Conservation (phyloP, 805 yeast genomes). For the Zygosaccharomyces bisporus region DNA sequence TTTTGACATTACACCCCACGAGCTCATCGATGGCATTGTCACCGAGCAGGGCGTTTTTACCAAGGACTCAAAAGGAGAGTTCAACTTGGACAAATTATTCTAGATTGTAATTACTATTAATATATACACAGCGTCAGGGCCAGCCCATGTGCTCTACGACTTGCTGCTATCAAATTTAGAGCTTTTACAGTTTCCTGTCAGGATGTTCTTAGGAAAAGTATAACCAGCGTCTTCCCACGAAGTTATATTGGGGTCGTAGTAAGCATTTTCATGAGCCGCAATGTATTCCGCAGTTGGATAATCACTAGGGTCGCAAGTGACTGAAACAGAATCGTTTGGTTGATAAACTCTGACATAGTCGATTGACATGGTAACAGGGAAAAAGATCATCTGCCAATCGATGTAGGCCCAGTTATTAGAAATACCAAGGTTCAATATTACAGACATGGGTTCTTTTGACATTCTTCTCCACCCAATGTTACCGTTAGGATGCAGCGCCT, state of each 20-base stretch:
- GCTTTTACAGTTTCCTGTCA: conserved; percentile 50
- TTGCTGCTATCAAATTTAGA: conserved; percentile 21
- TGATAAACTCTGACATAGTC: conserved; percentile 94
- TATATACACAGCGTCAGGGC: conserved; percentile 2
- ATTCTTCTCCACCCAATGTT: conserved; percentile 79
- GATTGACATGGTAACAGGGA: conserved; percentile 73
- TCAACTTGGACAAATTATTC: conserved; percentile 39
- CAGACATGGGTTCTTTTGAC: conserved; percentile 89
- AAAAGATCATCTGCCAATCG: conserved; percentile 75
- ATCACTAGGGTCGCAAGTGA: conserved; percentile 84
- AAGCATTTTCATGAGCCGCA: conserved; percentile 62
- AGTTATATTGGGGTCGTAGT: conserved; percentile 65
- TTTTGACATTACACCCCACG: conserved; percentile 87
- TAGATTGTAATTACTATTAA: conserved; percentile 8
- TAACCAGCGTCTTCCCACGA: conserved; percentile 76
- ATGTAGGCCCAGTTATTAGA: conserved; percentile 93
- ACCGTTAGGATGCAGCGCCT: conserved; percentile 85
- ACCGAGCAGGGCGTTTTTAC: conserved; percentile 67
- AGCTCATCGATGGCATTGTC: conserved; percentile 79
- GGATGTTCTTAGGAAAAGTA: conserved; percentile 54
- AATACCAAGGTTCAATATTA: conserved; percentile 81
- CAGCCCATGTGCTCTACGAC: conserved; percentile 1
- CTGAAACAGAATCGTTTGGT: conserved; percentile 54
- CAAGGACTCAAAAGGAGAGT: conserved; percentile 50
- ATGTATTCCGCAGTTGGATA: conserved; percentile 87